Conservation (phyloP, 1,139 yeast species). For the Kurtzmaniella quercitrusa region DNA sequence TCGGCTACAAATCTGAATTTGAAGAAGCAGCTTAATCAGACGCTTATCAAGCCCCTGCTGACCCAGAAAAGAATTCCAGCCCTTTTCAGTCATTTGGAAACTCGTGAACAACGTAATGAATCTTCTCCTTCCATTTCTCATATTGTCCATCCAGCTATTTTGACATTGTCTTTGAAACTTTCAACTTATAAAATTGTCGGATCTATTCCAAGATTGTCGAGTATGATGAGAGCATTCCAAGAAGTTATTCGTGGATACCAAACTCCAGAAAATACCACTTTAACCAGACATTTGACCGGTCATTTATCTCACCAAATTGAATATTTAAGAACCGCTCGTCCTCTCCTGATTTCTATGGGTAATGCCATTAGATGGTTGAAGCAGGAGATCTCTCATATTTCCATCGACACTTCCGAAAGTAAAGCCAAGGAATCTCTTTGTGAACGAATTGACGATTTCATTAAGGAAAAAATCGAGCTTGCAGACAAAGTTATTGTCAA, state of each 20-base stretch:
- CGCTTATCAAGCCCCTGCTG: slow-evolving; percentile 41
- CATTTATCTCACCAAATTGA: slow-evolving; percentile 95
- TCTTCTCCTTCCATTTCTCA: slow-evolving; percentile 58
- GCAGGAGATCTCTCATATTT: slow-evolving; percentile 80
- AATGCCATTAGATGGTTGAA: slow-evolving; percentile 96
- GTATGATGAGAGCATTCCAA: slow-evolving; percentile 84
- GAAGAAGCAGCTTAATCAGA: slow-evolving; percentile 54
- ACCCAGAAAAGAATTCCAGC: slow-evolving; percentile 49
- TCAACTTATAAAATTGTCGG: slow-evolving; percentile 88
- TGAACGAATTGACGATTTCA: slow-evolving; percentile 72
- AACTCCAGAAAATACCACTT: slow-evolving; percentile 82
- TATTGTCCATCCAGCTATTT: slow-evolving; percentile 83
- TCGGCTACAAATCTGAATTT: slow-evolving; percentile 44
- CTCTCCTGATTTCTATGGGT: slow-evolving; percentile 93
- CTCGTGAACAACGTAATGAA: slow-evolving; percentile 73
- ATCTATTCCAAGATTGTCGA: slow-evolving; percentile 76
- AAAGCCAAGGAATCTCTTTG: slow-evolving; percentile 68
- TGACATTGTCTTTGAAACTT: slow-evolving; percentile 73
- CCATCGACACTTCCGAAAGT: slow-evolving; percentile 67
- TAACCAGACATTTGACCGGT: slow-evolving; percentile 83
- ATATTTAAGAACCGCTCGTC: slow-evolving; percentile 85
- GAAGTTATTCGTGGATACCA: slow-evolving; percentile 73
- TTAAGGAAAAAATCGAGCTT: slow-evolving; percentile 78
- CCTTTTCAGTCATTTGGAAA: slow-evolving; percentile 84
- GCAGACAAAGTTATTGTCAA: slow-evolving; percentile 84